phyloP scores from a whole-genome alignment of 331 rosid species.

The Pyrus hybrid region DNA sequence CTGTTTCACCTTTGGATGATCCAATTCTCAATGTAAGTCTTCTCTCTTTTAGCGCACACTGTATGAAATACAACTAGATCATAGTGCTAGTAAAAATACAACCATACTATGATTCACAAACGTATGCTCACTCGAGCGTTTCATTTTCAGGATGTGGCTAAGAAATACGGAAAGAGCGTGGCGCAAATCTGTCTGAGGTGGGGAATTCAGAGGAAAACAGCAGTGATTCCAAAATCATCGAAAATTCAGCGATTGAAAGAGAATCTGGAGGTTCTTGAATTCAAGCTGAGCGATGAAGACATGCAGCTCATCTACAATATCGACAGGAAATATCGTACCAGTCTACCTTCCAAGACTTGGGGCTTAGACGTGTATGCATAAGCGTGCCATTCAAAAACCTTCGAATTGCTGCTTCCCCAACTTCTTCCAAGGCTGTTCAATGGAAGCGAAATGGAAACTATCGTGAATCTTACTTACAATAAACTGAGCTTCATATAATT shows the following conservation, averaged over 20 bases:
- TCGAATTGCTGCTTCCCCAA: neutral
- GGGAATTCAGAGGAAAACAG: conserved; percentile 64
- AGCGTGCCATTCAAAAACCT: neutral
- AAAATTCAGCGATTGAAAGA: conserved; percentile 66
- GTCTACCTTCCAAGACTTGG: conserved; percentile 38
- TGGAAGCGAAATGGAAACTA: neutral
- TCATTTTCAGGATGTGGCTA: conserved; percentile 45
- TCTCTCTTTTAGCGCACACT: neutral
- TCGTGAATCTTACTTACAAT: neutral
- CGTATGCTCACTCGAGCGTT: neutral
- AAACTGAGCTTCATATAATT: neutral
- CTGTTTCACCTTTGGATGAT: conserved; percentile 70
- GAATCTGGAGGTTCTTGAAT: conserved; percentile 58
- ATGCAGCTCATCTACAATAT: conserved; percentile 25
- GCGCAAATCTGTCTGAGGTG: conserved; percentile 80
- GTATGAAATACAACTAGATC: too few relatives aligned
- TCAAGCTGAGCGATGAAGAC: conserved; percentile 45
- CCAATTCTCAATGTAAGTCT: conserved; percentile 54
- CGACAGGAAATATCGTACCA: conserved; percentile 30
- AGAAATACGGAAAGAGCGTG: conserved; percentile 44
- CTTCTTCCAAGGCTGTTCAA: neutral
- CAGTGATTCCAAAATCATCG: conserved; percentile 75
- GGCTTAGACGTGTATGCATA: conserved; percentile 70
- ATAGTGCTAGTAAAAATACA: neutral
- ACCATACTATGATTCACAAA: too few relatives aligned